phyloP scores from a whole-genome alignment of 1,284 basidiomycete genomes.

The Apiotrichum montevideense region DNA sequence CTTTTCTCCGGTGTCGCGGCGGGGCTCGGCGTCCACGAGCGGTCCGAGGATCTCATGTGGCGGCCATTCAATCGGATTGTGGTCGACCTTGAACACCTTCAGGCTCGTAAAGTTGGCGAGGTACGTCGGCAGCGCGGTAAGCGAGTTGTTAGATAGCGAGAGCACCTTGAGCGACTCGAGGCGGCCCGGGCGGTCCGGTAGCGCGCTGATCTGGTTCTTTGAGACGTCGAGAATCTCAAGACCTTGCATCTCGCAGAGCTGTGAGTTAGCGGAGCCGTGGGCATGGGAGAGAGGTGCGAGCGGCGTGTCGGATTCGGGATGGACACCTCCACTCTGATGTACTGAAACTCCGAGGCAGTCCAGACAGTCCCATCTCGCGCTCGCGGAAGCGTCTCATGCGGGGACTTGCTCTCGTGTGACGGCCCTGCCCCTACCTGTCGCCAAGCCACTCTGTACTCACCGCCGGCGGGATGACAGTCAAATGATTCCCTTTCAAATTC shows the following conservation, averaged over 20 bases:
- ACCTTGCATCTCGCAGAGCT: slow-evolving; percentile 79
- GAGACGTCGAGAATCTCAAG: slow-evolving; percentile 93
- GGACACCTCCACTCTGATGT: too few species aligned
- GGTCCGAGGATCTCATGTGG: slow-evolving; percentile 38
- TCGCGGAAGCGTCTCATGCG: background rate
- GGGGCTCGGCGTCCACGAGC: slow-evolving; percentile 22
- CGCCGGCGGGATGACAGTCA: slow-evolving; percentile 77
- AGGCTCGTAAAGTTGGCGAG: slow-evolving; percentile 66
- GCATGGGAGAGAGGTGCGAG: too few species aligned
- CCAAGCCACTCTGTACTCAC: slow-evolving; percentile 52
- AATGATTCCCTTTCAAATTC: slow-evolving; percentile 82
- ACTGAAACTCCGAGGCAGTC: too few species aligned
- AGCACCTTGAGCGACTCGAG: slow-evolving; percentile 80
- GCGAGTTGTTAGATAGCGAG: slow-evolving; percentile 77
- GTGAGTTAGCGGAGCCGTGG: background rate
- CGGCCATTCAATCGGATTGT: slow-evolving; percentile 92
- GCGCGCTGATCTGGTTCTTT: slow-evolving; percentile 76
- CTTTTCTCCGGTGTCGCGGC: slow-evolving; percentile 68
- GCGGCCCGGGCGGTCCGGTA: slow-evolving; percentile 75
- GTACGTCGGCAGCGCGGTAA: slow-evolving; percentile 73
- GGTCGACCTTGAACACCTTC: slow-evolving; percentile 77
- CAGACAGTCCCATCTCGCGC: too few species aligned
- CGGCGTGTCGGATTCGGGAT: too few species aligned
- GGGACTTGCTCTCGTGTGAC: background rate
- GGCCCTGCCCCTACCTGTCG: too few species aligned